Conservation (phyloP, 305 asterid species). For the Solanum aculeatissimum region DNA sequence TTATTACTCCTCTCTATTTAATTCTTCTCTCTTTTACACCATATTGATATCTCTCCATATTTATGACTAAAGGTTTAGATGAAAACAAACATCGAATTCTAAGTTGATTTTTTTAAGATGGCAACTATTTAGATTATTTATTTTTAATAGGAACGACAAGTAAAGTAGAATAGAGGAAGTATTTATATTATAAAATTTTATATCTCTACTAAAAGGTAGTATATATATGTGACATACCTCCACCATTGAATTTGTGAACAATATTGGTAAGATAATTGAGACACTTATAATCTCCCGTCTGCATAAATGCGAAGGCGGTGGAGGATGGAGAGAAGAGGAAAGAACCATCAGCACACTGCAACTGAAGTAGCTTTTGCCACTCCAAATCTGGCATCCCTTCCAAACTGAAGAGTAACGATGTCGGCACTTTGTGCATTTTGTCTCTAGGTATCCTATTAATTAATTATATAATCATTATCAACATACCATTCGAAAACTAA, state of each 20-base stretch:
- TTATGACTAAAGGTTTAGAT: too few species aligned
- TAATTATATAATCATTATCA: too few species aligned
- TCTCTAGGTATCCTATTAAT: conserved; percentile 89
- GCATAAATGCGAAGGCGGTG: conserved; percentile 75
- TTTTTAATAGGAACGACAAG: too few species aligned
- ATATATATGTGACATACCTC: conserved; percentile 30
- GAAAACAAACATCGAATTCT: too few species aligned
- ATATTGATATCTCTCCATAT: too few species aligned
- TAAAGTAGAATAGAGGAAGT: too few species aligned
- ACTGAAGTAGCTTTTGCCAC: conserved; percentile 62
- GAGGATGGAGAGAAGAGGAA: conserved; percentile 88
- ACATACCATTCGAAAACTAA: too few species aligned
- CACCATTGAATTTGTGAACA: conserved; percentile 60
- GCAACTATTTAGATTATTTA: too few species aligned
- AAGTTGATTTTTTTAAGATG: too few species aligned
- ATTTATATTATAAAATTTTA: not conserved
- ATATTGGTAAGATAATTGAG: conserved; percentile 36
- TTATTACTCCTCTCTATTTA: too few species aligned
- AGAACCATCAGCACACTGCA: conserved; percentile 65
- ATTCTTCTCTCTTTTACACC: too few species aligned
- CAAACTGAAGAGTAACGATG: conserved; percentile 76
- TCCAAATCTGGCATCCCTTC: conserved; percentile 70
- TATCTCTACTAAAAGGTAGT: too few species aligned
- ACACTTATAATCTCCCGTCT: conserved; percentile 53
- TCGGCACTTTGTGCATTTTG: conserved; percentile 55